Evolutionary conservation across 2,329 filamentous ascomycete species (phyloP), one percentile per base, ranked within the genome.

Genomic region (Arthrobotrys sinensis): DNA sequence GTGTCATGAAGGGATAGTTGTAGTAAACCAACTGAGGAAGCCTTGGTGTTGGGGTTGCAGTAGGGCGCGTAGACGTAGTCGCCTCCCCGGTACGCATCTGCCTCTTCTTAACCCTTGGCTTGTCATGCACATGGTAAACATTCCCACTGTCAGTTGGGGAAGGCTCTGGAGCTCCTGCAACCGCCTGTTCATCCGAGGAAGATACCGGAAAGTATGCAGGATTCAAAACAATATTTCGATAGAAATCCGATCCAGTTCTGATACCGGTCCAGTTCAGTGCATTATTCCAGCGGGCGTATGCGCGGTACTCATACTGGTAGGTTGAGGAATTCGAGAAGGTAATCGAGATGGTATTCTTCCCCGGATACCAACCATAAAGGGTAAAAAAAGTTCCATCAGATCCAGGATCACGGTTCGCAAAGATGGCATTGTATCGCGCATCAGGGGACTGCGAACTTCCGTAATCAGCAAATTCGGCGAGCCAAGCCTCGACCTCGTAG

Each of bases 401-500:
- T 11, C 60, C 65, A 1, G 73, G 73, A 57, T 79, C 76, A 34
- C 63, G 60, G 28, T 67, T 79, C 16, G 76, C 64, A 62, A 79
- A 79, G 52, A 79, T 24, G 11, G 43, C 52, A 16, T 79, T 79
- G 38, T 72, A 79, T 10, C 76, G 62, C 14, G 76, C 76, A 71
- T 79, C 76, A 1, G 76, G 76, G 11, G 76, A 79, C 28, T 79
- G 76, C 16, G 69, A 69, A 48, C 52, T 69, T 4, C 68, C 64
- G 52, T 50, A 73, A 19, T 79, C 76, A 6, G 63, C 62, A 19
- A 64, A 72, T 34, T 73, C 69, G 12, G 67, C 63, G 6, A 79
- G 46, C 53, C 55, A 79, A 1, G 67, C 76, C 36, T 72, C 67
- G 3, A 79, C 63, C 0, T 73, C 76, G 28, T 68, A 72, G 1